These are phyloP conservation scores for Podospora comata DNA, from an alignment of 495 filamentous ascomycete genomes.

Conservation along the genomic window DNA sequence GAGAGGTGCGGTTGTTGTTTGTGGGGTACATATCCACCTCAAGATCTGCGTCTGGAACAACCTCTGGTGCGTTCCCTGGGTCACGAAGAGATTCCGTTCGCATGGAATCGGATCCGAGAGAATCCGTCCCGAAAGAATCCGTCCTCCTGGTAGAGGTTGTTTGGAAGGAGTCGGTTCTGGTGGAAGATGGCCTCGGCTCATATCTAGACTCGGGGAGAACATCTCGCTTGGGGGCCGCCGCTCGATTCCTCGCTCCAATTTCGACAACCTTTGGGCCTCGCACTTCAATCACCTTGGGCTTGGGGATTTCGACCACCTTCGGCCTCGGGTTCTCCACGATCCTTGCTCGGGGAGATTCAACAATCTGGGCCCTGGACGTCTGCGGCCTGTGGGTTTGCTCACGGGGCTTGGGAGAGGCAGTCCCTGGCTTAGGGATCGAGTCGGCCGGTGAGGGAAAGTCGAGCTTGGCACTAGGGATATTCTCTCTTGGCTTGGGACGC, in stretches of 20 bases:
- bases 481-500: conserved; percentile 9
- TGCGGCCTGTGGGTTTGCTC: not conserved
- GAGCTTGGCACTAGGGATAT: not conserved
- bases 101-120: not conserved
- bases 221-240: conserved; percentile 5
- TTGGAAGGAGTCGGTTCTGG: not conserved
- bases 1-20: conserved; percentile 36
- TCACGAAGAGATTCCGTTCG: conserved; percentile 18
- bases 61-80: conserved; percentile 20
- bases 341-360: conserved; percentile 13
- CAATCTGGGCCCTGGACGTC: not conserved
- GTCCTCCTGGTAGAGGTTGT: not conserved
- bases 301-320: conserved; percentile 4
- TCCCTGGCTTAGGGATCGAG: not conserved
- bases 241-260: conserved; percentile 21
- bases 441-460: not conserved
- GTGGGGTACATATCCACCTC: conserved; percentile 27
- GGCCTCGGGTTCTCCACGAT: conserved; percentile 6
- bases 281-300: conserved; percentile 9
- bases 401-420: not conserved
- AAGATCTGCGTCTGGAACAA: conserved; percentile 18
- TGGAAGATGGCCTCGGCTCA: not conserved
- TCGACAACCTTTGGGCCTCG: conserved; percentile 26
- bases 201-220: not conserved
- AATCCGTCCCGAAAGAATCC: not conserved